Base-by-base conservation (phyloP, 2,329 filamentous ascomycete genomes). In the Davidsoniella neocaledoniae region DNA sequence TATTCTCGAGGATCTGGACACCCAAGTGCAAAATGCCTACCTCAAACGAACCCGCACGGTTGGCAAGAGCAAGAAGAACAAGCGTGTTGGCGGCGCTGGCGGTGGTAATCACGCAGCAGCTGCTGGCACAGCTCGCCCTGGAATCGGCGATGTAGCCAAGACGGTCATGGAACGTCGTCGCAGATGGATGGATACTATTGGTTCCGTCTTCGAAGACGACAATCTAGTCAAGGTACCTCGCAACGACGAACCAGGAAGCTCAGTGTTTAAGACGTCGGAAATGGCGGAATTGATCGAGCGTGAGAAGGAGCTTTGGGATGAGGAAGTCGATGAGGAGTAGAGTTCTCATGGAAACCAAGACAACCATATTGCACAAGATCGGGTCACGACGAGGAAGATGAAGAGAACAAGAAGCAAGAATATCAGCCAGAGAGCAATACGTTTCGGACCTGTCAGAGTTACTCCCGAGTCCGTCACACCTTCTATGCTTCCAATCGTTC, bases 1-100 rank as follows among this genome's bases (percentile, higher is more conserved):
- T 50, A 98, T 98, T 58, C 81, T 93, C 46, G 91, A 98, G 62
- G 91, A 98, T 62, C 79, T 98, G 19, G 91, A 98, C 68, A 79
- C 81, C 40, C 91, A 96, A 62, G 87, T 96, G 40, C 88, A 96
- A 61, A 82, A 86, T 47, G 90, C 91, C 3, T 98, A 96, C 61
- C 79, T 94, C 42, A 98, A 98, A 68, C 83, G 91, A 21, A 96
- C 90, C 25, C 80, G 91, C 43, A 94, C 86, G 0, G 82, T 96
- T 66, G 86, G 88, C 62, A 93, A 96, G 68, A 86, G 79, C 64
- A 93, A 93, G 64, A 94, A 94, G 67, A 81, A 87, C 51, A 90
- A 93, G 62, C 71, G 81, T 4, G 80, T 79, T 2, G 83, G 84
- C 42, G 85, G 83, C 48, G 80, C 82, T 2, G 81, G 81, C 21